These are phyloP conservation scores for Trametes meyenii DNA, from an alignment of 768 basidiomycete species.

Conservation along the genomic window DNA sequence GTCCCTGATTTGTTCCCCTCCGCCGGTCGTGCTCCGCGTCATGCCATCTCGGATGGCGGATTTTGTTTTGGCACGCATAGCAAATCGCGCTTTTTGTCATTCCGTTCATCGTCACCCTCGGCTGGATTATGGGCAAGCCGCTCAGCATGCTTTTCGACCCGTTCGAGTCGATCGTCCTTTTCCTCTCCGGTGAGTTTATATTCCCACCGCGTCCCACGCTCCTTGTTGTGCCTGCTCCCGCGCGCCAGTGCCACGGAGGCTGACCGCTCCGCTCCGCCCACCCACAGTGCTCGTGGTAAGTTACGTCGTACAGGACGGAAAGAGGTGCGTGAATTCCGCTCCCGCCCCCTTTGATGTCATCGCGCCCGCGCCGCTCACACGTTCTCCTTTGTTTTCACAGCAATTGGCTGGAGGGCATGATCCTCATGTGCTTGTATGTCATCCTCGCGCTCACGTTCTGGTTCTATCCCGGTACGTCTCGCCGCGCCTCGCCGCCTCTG, in stretches of 20 bases:
- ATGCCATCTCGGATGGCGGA: neutral
- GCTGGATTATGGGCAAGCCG: constrained; percentile 82
- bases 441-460: constrained; percentile 58
- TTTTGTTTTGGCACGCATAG: constrained; percentile 37
- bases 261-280: constrained; percentile 43
- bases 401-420: constrained; percentile 88
- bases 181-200: constrained; percentile 43
- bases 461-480: constrained; percentile 51
- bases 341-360: neutral
- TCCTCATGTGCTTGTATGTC: constrained; percentile 67
- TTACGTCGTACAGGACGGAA: constrained; percentile 85
- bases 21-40: neutral
- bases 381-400: constrained; percentile 3
- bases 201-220: neutral
- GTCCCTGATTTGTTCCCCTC: neutral
- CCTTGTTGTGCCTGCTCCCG: neutral
- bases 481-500: neutral
- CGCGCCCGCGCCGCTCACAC: neutral
- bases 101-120: constrained; percentile 79
- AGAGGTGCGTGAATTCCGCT: constrained; percentile 42
- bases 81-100: constrained; percentile 88
- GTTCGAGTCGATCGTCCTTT: constrained; percentile 76
- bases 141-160: constrained; percentile 85
- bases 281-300: constrained; percentile 50
- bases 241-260: neutral